Evolutionary conservation across 148 eudicot genomes (phyloP).

Genomic region (Rhododendron simsii): DNA sequence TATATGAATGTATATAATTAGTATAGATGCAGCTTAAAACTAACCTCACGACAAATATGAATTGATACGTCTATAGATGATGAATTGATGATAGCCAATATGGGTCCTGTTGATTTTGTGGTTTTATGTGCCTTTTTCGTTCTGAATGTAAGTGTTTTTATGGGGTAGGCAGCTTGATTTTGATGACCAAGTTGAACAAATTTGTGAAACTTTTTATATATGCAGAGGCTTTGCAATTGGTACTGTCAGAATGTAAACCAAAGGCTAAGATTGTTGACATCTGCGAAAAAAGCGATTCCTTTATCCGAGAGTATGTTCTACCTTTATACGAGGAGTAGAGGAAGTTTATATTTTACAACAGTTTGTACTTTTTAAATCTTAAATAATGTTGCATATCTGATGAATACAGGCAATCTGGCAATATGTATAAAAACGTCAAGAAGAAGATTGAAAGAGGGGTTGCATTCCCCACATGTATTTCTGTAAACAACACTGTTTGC

Average conservation of each 20-base stretch:
- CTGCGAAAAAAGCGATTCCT: slow-evolving; percentile 79
- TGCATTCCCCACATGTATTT: slow-evolving; percentile 90
- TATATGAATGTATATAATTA: not conserved
- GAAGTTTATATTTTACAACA: not conserved
- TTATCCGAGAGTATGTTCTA: slow-evolving; percentile 48
- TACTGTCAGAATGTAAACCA: slow-evolving; percentile 77
- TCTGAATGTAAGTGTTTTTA: not conserved
- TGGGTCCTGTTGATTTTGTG: not conserved
- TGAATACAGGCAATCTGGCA: slow-evolving; percentile 57
- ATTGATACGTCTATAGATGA: not conserved
- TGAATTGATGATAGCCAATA: not conserved
- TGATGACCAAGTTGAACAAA: not conserved
- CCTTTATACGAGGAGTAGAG: not conserved
- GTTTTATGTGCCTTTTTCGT: not conserved
- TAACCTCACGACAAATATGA: not conserved
- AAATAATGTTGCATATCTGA: not conserved
- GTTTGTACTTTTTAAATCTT: not conserved
- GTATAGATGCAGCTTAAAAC: not conserved
- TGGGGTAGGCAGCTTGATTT: slow-evolving; percentile 1
- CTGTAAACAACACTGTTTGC: slow-evolving; percentile 75
- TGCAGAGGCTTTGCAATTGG: slow-evolving; percentile 85
- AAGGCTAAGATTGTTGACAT: slow-evolving; percentile 81
- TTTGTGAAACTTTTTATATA: not conserved
- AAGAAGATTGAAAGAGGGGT: slow-evolving; percentile 95
- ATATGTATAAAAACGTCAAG: slow-evolving; percentile 77